Base-by-base conservation (phyloP, 1,284 basidiomycete genomes). In the Chalciporus sp. region DNA sequence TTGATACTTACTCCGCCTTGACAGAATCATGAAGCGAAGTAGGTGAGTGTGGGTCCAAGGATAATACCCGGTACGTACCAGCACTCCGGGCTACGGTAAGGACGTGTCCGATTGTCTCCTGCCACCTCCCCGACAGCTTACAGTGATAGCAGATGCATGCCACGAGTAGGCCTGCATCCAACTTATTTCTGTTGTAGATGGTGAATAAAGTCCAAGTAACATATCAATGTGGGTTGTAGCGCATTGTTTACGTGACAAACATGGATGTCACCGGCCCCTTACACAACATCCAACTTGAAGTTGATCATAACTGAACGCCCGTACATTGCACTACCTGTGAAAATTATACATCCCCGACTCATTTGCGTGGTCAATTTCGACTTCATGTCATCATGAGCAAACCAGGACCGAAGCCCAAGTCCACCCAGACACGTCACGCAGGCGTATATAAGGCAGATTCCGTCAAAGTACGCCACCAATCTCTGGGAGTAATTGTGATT, bases 381-480 rank as follows among this genome's bases (percentile, higher is more conserved):
- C 28, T 40, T 23, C 23, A 23, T 35, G 52, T 52, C 56, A 52
- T 63, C 58, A 80, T 80, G 79, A 80, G 70, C 69, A 83, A 83
- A 63, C 72, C 77, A 27, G 65, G 65, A 6, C 66, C 66, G 1
- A 82, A 81, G 66, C 53, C 70, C 50, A 76, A 77, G 49, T 64
- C 73, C 47, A 58, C 70, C 19, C 76, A 78, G 60, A 68, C 72
- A 19, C 76, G 79, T 48, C 74, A 81, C 49, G 77, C 83, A 14
- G 87, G 87, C 23, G 72, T 88, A 20, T 87, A 83, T 72, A 88
- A 85, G 63, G 69, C 80, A 53, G 86, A 88, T 44, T 78, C 82
- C 40, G 78, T 88, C 55, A 85, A 83, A 72, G 86, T 84, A 65
- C 58, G 71, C 53, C 35, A 46, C 48, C 42, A 51, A 50, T 56